Evolutionary conservation across 768 basidiomycete species (phyloP), one percentile per base, ranked within the genome.

Genomic region (Podaxis pistillaris): DNA sequence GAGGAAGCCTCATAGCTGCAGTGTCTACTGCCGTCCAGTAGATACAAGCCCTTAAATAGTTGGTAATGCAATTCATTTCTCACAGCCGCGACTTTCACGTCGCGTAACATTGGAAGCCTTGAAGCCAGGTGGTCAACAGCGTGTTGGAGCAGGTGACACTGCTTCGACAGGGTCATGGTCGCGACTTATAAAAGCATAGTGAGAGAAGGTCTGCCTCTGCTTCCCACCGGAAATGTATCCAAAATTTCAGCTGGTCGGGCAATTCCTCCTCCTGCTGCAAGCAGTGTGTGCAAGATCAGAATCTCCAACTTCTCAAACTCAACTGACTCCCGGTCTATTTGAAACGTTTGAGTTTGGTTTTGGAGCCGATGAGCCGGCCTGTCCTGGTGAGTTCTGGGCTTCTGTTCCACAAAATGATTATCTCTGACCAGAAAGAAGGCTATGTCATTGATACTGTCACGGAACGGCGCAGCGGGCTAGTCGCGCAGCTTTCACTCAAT

Each of bases 401-500:
- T 2, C 62, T 66, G 63, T 46, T 58, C 62, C 55, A 17, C 56
- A 53, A 57, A n/a, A 47, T 47, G 13, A 51, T 24, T 13, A 41
- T 28, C 5, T 55, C 62, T 13, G 11, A 24, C 8, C 33, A 17
- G 11, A 40, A 19, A 41, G 41, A 59, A 86, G 89, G 89, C 15
- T 91, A 90, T 66, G 73, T 74, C 5, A 71, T 91, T 19, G 67
- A 71, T 15, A 74, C 75, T 1, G 65, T 90, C 19, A 60, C 70
- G 7, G 74, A 83, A 65, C 82, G 75, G 2, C 63, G 68, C 15
- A 75, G 68, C 12, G 87, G 88, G 26, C 73, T 91, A 28, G 81
- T 76, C 0, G 89, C 87, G 28, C 75, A 78, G 17, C 74, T 91
- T 4, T 72, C 70, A 38, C 76, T 91, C 6, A 79, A 82, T 1